Evolutionary conservation across 108 stramenopile genomes (phyloP).

Genomic region (Skeletonema tropicum): DNA sequence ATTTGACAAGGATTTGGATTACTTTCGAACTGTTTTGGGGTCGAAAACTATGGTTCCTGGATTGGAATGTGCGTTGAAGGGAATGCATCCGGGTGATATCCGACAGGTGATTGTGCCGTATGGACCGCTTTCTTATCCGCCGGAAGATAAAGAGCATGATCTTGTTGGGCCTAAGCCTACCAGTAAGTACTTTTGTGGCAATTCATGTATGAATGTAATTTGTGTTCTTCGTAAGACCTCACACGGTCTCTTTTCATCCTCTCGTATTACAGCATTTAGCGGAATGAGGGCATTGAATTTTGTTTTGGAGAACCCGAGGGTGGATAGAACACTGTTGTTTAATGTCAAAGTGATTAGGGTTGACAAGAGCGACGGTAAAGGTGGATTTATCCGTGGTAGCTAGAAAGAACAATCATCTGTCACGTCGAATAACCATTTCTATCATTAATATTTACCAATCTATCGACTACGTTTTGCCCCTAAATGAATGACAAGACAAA

Average conservation of each 20-base stretch:
- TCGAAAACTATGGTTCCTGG: slow-evolving; percentile 71
- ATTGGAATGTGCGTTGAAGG: slow-evolving; percentile 73
- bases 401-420: too few relatives aligned
- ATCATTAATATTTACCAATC: too few relatives aligned
- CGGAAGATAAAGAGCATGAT: slow-evolving; percentile 72
- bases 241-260: too few relatives aligned
- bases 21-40: slow-evolving; percentile 80
- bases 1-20: slow-evolving; percentile 90
- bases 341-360: slow-evolving; percentile 92
- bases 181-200: too few relatives aligned
- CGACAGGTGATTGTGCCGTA: slow-evolving; percentile 91
- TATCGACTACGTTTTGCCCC: too few relatives aligned
- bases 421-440: too few relatives aligned
- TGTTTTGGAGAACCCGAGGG: slow-evolving; percentile 88
- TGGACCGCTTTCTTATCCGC: slow-evolving; percentile 75
- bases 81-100: slow-evolving; percentile 87
- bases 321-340: slow-evolving; percentile 91
- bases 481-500: too few relatives aligned
- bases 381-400: slow-evolving; percentile 66
- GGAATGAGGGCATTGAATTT: slow-evolving; percentile 92
- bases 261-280: slow-evolving; percentile 59
- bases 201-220: too few relatives aligned
- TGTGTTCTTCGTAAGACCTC: too few relatives aligned
- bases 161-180: slow-evolving; percentile 90
- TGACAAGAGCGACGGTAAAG: slow-evolving; percentile 85